phyloP scores from a whole-genome alignment of 495 filamentous ascomycete genomes.

The Melanomma pulvis-pyrius region DNA sequence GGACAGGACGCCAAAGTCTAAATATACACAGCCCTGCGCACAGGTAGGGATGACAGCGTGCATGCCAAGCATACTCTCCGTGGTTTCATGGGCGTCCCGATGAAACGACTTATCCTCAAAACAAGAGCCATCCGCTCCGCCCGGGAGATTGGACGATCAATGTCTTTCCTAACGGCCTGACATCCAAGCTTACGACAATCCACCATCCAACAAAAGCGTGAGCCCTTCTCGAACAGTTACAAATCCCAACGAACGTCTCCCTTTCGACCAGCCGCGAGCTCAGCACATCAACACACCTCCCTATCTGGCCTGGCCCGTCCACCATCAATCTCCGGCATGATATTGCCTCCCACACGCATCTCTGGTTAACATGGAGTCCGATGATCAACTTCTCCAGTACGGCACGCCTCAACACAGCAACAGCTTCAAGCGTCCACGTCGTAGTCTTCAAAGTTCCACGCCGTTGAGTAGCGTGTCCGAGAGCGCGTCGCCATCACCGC shows the following conservation, averaged over 20 bases:
- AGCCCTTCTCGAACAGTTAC: conserved; percentile 26
- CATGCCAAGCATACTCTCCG: conserved; percentile 35
- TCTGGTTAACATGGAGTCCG: conserved; percentile 35
- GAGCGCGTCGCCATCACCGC: conserved; percentile 36
- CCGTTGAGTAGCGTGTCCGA: conserved; percentile 36
- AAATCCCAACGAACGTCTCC: conserved; percentile 11
- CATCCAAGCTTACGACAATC: conserved; percentile 10
- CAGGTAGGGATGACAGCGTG: conserved; percentile 35
- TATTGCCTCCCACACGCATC: conserved; percentile 14
- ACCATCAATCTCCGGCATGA: conserved; percentile 38
- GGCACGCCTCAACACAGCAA: conserved; percentile 27
- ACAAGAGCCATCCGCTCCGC: conserved; percentile 35
- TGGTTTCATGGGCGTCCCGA: conserved; percentile 34
- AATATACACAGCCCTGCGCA: conserved; percentile 36
- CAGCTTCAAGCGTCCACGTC: conserved; percentile 36
- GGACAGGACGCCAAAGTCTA: conserved; percentile 18
- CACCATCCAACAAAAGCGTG: conserved; percentile 24
- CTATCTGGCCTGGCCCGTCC: conserved; percentile 28
- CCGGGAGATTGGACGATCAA: conserved; percentile 36
- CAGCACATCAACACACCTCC: background rate
- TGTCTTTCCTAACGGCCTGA: conserved; percentile 34
- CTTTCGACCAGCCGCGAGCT: conserved; percentile 6
- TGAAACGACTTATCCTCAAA: conserved; percentile 39
- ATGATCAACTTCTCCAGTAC: conserved; percentile 33
- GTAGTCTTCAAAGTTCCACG: conserved; percentile 34